These are phyloP conservation scores for Pseudoturritis turrita DNA, from an alignment of 345 rosid genomes.

Conservation along the genomic window DNA sequence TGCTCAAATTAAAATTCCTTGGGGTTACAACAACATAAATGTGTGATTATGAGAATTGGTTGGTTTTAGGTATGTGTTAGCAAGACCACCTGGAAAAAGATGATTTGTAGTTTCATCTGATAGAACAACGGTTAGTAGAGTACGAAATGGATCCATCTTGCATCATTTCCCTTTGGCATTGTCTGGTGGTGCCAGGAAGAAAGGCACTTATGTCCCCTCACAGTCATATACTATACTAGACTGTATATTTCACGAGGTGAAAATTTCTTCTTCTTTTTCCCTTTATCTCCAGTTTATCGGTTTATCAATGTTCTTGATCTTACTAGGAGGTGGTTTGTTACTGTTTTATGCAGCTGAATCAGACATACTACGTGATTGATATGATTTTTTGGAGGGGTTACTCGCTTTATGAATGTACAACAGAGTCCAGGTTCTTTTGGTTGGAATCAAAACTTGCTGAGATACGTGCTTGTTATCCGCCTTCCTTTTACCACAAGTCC, in stretches of 20 bases:
- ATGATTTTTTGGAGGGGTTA: conserved; percentile 91
- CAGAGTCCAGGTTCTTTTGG: conserved; percentile 95
- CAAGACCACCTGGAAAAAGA: conserved; percentile 84
- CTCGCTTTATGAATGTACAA: conserved; percentile 80
- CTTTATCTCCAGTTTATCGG: neutral
- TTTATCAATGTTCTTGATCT: neutral
- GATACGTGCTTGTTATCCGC: conserved; percentile 72
- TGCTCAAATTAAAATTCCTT: too few species aligned
- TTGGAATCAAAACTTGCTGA: conserved; percentile 87
- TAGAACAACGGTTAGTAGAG: conserved; percentile 76
- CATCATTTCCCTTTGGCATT: conserved; percentile 84
- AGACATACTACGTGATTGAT: conserved; percentile 89
- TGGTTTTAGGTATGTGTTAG: conserved; percentile 56
- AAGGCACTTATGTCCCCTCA: conserved; percentile 57
- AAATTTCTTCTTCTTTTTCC: neutral
- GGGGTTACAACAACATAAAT: neutral
- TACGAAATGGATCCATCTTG: conserved; percentile 63
- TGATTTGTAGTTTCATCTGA: conserved; percentile 83
- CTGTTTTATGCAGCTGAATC: conserved; percentile 53
- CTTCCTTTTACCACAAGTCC: conserved; percentile 67
- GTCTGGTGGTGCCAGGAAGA: conserved; percentile 70
- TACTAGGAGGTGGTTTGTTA: conserved; percentile 2
- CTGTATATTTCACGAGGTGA: conserved; percentile 94
- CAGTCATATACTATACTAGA: conserved; percentile 84
- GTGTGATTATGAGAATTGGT: neutral